Evolutionary conservation across 1,284 basidiomycete species (phyloP).

Genomic region (Athelia psychrophila): DNA sequence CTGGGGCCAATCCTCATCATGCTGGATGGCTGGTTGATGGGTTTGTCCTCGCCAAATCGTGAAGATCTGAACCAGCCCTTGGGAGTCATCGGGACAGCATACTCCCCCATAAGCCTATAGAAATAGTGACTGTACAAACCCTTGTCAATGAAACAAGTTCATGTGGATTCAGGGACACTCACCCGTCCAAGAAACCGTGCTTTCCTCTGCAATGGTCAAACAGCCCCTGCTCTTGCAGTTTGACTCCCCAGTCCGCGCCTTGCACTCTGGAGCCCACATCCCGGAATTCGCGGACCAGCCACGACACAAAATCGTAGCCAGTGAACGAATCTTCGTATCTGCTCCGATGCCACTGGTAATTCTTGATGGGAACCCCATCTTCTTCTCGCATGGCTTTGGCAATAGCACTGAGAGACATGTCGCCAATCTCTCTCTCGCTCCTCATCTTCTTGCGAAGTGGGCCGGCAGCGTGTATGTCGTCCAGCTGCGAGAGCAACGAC

Average conservation of each 20-base stretch:
- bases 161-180: slow-evolving; percentile 19
- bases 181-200: slow-evolving; percentile 87
- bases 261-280: slow-evolving; percentile 81
- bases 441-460: slow-evolving; percentile 76
- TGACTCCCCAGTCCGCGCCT: slow-evolving; percentile 76
- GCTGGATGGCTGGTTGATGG: slow-evolving; percentile 33
- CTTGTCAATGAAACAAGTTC: slow-evolving; percentile 3
- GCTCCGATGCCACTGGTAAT: slow-evolving; percentile 71
- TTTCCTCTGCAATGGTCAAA: slow-evolving; percentile 79
- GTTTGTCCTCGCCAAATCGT: slow-evolving; percentile 29
- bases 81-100: slow-evolving; percentile 65
- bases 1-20: slow-evolving; percentile 32
- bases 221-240: slow-evolving; percentile 73
- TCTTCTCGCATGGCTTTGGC: slow-evolving; percentile 81
- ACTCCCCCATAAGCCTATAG: slow-evolving; percentile 80
- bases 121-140: slow-evolving; percentile 70
- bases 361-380: slow-evolving; percentile 73
- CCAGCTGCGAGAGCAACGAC: slow-evolving; percentile 71
- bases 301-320: slow-evolving; percentile 83
- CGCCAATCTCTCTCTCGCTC: slow-evolving; percentile 66
- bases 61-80: slow-evolving; percentile 64
- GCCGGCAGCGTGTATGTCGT: slow-evolving; percentile 73
- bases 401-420: slow-evolving; percentile 57
- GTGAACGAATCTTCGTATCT: slow-evolving; percentile 80
- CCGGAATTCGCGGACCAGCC: slow-evolving; percentile 83